Conservation (phyloP, 2,329 filamentous ascomycete species). For the Biscogniauxia sp. region DNA sequence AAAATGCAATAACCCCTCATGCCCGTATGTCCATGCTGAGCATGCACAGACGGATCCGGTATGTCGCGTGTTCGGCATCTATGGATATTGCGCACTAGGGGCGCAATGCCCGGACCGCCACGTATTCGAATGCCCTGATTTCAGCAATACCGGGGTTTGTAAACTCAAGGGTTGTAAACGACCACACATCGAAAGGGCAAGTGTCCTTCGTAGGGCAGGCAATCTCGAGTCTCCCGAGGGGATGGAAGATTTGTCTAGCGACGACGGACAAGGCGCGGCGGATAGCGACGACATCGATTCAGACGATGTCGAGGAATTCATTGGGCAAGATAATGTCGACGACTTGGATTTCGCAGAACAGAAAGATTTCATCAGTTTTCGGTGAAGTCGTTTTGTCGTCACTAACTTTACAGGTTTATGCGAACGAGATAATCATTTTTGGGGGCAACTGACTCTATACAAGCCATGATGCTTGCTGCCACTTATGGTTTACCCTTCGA, state of each 20-base stretch:
- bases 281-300: conserved; percentile 79
- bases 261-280: conserved; percentile 66
- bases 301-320: conserved; percentile 67
- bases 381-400: conserved; percentile 28
- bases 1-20: conserved; percentile 82
- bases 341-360: conserved; percentile 56
- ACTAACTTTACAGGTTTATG: conserved; percentile 23
- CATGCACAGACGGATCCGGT: conserved; percentile 75
- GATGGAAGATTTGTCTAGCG: conserved; percentile 72
- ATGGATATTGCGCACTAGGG: conserved; percentile 88
- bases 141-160: conserved; percentile 87
- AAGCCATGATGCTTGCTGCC: not conserved
- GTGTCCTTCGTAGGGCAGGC: conserved; percentile 69
- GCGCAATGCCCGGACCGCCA: conserved; percentile 76
- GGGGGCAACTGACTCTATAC: conserved; percentile 1
- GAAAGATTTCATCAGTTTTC: conserved; percentile 58
- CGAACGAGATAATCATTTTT: conserved; percentile 9
- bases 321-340: conserved; percentile 52
- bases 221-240: conserved; percentile 45
- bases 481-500: not conserved
- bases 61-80: conserved; percentile 78
- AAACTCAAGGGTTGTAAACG: conserved; percentile 78
- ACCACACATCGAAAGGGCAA: conserved; percentile 84
- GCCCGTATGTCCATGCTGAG: conserved; percentile 82
- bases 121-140: conserved; percentile 91